Percentiles rank a stretch among this genome's conserved stretches.
Conservation (phyloP, 2,329 filamentous ascomycete species). For the Cytospora piceae region DNA sequence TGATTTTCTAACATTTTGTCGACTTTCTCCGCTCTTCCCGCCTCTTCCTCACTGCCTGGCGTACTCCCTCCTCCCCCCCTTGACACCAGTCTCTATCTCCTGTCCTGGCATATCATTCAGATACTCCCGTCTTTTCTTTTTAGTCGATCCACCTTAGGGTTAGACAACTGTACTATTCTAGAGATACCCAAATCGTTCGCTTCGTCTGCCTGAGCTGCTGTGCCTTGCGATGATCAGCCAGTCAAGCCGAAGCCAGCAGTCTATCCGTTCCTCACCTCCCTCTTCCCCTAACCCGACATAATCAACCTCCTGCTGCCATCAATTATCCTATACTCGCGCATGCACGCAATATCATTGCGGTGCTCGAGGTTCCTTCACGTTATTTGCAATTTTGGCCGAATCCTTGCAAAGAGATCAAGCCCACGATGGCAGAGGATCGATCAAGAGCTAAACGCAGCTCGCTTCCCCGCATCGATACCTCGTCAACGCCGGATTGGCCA, state of each 20-base stretch:
- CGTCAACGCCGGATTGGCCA: constrained; percentile 10
- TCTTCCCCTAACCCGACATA: constrained; percentile 5
- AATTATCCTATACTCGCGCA: background rate
- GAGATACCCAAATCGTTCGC: constrained; percentile 24
- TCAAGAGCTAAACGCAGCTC: constrained; percentile 24
- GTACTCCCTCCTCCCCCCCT: constrained; percentile 7
- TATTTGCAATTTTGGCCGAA: background rate
- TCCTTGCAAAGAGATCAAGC: background rate
- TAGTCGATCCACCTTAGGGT: constrained; percentile 9
- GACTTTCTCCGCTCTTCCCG: constrained; percentile 1
- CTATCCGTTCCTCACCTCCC: constrained; percentile 7
- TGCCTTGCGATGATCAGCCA: constrained; percentile 23
- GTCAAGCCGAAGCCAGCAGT: constrained; percentile 12
- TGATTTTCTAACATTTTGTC: constrained; percentile 8
- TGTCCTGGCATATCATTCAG: constrained; percentile 14
- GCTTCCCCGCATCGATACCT: constrained; percentile 24
- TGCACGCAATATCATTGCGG: constrained; percentile 2
- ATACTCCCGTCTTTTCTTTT: constrained; percentile 17
- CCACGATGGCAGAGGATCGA: constrained; percentile 26
- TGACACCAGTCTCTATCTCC: constrained; percentile 10
- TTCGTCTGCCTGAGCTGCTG: constrained; percentile 2
- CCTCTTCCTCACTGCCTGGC: constrained; percentile 6
- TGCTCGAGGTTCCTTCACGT: constrained; percentile 1
- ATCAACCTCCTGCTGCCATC: background rate
- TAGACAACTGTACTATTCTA: constrained; percentile 19